Conservation (phyloP, 768 basidiomycete genomes). For the Amanita subjunquillea region DNA sequence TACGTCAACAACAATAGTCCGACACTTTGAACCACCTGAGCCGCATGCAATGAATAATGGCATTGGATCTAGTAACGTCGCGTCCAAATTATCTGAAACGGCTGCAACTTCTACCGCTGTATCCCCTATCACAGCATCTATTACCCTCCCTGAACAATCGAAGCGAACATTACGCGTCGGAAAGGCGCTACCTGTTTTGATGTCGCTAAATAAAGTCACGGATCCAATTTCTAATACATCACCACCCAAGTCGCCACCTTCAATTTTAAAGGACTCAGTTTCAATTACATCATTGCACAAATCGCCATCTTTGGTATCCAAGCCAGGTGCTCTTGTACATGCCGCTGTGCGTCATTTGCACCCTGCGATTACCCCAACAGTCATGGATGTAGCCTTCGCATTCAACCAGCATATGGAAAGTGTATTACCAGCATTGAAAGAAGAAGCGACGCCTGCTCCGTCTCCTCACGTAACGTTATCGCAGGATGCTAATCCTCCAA, state of each 20-base stretch:
- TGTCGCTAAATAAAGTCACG: slow-evolving; percentile 5
- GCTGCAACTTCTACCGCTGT: neutral
- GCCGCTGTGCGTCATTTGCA: slow-evolving; percentile 37
- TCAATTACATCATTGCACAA: neutral
- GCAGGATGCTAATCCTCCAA: slow-evolving; percentile 12
- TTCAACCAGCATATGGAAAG: slow-evolving; percentile 23
- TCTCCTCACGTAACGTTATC: slow-evolving; percentile 47
- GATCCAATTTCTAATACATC: neutral
- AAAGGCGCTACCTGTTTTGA: slow-evolving; percentile 32
- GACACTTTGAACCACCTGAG: neutral
- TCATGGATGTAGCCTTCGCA: slow-evolving; percentile 71
- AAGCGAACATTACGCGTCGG: slow-evolving; percentile 11
- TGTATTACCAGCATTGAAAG: slow-evolving; percentile 52
- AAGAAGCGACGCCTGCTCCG: slow-evolving; percentile 51
- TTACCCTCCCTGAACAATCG: neutral
- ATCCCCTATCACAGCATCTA: neutral
- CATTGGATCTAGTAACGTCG: neutral
- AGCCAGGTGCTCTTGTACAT: slow-evolving; percentile 2
- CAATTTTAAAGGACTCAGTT: neutral
- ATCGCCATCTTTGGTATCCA: neutral
- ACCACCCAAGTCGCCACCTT: neutral
- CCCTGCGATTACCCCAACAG: slow-evolving; percentile 59
- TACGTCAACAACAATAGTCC: neutral
- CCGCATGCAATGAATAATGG: neutral
- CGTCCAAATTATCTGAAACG: neutral